Base-by-base conservation (phyloP, 2,329 filamentous ascomycete species). In the Xylariaceae sp. region DNA sequence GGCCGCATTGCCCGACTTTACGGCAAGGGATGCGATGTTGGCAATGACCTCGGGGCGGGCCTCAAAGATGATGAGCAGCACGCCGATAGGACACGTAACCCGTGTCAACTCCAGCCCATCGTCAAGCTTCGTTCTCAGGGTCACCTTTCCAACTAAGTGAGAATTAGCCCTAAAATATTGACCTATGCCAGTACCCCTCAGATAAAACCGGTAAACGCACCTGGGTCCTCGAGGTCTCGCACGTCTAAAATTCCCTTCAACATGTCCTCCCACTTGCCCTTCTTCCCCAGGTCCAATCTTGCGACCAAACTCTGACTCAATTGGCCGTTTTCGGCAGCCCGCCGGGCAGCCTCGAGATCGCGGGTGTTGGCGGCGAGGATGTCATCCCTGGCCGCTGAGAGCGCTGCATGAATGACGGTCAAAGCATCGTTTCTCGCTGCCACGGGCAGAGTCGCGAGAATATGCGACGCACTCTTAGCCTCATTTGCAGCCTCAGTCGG, bases 31-130 rank as follows among this genome's bases (percentile, higher is more conserved):
- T 58, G 94, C 92, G 68, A 99, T 97, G 73, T 99, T 99, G 69
- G 93, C 94, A 68, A 99, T 97, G 61, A 99, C 94, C 75, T 99
- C 94, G 6, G 94, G 94, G 6, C 94, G 88, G 29, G 94, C 94
- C 76, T 99, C 94, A 69, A 99, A 99, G 68, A 99, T 97, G 74
- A 99, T 94, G 62, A 99, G 83, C 35, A 99, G 83, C n/a, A 97
- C 92, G 55, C 94, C 94, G 64, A 99, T 97, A 5, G 94, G 94
- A 70, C 91, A 96, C 33, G 91, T 92, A 40, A 96, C 89, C 58
- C 92, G 86, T 70, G 96, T 91, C 55, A 99, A 81, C 46, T 87
- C 81, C 47, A 99, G 81, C 47, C 87, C 88, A 63, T 97, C 89
- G 71, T 97, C 94, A 9, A 99, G 82, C 52, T 87, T 83, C 37